Evolutionary conservation across 352 stramenopile genomes (phyloP), one percentile per base, ranked within the genome.

Genomic region (Pythium sp.): DNA sequence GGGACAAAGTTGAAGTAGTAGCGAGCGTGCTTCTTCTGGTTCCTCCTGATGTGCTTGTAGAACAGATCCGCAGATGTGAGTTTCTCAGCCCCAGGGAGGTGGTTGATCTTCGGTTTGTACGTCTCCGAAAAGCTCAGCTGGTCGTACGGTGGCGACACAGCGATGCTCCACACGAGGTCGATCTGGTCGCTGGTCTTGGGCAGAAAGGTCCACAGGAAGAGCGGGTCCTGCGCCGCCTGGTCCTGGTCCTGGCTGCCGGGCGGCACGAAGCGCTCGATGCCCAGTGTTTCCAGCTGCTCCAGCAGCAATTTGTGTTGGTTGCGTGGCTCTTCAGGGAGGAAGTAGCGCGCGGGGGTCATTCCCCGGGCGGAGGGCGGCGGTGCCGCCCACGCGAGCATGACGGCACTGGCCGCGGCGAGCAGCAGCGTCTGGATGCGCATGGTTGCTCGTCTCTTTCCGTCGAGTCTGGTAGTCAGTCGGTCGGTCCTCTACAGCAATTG

Each of bases 1-100:
- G 87, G 86, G 64, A 87, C 72, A 62, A 87, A 93, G 62, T 90
- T 73, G 59, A 89, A 95, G 62, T 81, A 83, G 66, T 81, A 91
- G 64, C 84, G 86, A n/a, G 73, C 73, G 30, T 90, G 77, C 36
- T 74, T 76, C 62, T 77, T 68, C 70, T 91, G 75, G 62, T 73
- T 77, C 59, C 66, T 58, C 34, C 65, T 28, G 28, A 92, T 68
- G 65, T 93, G 82, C 28, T 79, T 67, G 46, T 71, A 62, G 18
- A 94, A 74, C n/a, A 62, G 63, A 51, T 88, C 77, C 34, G 36
- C 57, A 12, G 77, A 79, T 22, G 76, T 82, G 63, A 95, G 72
- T 22, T 71, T 66, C 32, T 79, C 73, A 0, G 79, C 75, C 8
- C 86, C 88, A 14, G 86, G 88, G 9, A 95, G 53, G 64, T 81